Base-by-base conservation (phyloP, 2,329 filamentous ascomycete genomes). In the Pestalotiopsis sp. region DNA sequence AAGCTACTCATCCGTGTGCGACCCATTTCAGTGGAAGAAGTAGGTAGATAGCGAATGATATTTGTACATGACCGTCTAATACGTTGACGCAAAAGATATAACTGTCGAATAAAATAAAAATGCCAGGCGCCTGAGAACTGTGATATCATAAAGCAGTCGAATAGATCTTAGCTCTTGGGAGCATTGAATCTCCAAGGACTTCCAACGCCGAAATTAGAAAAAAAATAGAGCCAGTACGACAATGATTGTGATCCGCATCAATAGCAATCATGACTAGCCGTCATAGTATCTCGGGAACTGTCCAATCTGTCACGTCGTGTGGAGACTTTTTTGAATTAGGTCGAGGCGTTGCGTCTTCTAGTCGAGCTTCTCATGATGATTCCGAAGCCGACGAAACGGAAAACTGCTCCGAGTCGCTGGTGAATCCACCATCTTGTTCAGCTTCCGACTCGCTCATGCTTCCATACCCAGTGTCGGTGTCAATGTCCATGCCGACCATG, bases 401-500 rank as follows among this genome's bases (percentile, higher is more conserved):
- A 14, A 60, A 66, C n/a, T 66, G 64, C 23, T 66, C 64, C 9
- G 64, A 66, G 36, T 66, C 64, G 23, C 52, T 66, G 31, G 52
- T 66, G 56, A 66, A 66, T n/a, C 64, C 64, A 14, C 5, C 23
- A 36, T 66, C 38, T 4, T 36, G 17, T 9, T 75, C 76, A 39
- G 13, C 59, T 58, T 84, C 84, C 64, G 80, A 80, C 58, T 88
- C 86, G 69, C 82, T 86, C 82, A 88, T 86, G 71, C 84, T 89
- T 62, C 83, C 87, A 76, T 90, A 90, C 7, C 88, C 88, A 1
- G 85, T 82, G 49, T 79, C 77, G 3, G 77, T 85, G 72, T 91
- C 89, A 13, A 81, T 78, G 68, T 89, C 85, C 84, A 91, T 90
- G 9, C 88, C 88, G 7, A 90, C 84, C 49, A 88, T 80, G 64